Evolutionary conservation across 1,139 yeast species (phyloP).

Genomic region (Ogataea hybrid): DNA sequence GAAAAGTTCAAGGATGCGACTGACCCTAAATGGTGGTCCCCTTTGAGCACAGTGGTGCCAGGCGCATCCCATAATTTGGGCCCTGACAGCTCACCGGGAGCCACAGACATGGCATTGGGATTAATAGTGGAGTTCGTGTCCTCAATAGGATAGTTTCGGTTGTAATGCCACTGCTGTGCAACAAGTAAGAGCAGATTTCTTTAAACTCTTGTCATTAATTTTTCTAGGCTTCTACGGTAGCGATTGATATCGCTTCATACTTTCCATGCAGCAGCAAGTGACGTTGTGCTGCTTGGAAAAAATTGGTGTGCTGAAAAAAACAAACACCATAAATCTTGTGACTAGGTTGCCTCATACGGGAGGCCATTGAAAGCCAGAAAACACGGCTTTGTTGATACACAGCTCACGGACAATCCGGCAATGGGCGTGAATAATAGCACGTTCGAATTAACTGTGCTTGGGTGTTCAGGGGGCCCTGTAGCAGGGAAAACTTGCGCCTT

Average conservation of each 20-base stretch:
- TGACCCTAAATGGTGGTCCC: constrained; percentile 38
- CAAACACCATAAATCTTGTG: neutral
- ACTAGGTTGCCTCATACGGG: neutral
- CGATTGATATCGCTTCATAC: neutral
- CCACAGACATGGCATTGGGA: constrained; percentile 11
- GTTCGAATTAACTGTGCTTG: constrained; percentile 48
- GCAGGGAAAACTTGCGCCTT: constrained; percentile 67
- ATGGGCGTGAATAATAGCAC: neutral
- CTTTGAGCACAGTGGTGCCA: constrained; percentile 48
- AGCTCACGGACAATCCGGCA: neutral
- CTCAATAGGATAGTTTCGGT: neutral
- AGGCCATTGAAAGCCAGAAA: neutral
- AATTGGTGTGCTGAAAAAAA: neutral
- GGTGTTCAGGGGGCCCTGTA: constrained; percentile 78
- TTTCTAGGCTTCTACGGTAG: constrained; percentile 1
- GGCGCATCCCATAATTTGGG: constrained; percentile 66
- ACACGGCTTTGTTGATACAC: neutral
- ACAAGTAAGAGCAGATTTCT: too few relatives aligned
- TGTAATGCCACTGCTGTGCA: neutral
- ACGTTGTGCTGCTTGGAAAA: constrained; percentile 4
- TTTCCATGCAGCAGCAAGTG: constrained; percentile 38
- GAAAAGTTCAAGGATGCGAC: constrained; percentile 47
- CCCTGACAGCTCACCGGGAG: constrained; percentile 32
- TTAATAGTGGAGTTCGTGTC: constrained; percentile 8
- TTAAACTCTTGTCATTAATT: too few relatives aligned